Percentiles rank a stretch among this genome's conserved stretches.
These are phyloP conservation scores for Pichia sp. DNA, from an alignment of 1,139 yeast species.

Conservation along the genomic window DNA sequence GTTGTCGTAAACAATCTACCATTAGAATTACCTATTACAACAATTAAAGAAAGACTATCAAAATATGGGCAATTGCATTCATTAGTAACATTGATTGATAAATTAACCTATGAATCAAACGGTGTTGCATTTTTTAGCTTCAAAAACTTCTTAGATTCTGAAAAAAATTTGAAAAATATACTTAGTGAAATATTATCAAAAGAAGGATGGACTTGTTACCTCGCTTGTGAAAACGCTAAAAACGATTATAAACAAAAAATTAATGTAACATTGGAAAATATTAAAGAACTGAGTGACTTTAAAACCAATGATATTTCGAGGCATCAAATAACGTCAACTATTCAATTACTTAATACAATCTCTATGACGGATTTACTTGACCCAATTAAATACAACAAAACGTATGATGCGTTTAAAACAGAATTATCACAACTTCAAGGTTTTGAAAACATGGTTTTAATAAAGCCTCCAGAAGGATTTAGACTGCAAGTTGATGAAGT, in stretches of 20 bases:
- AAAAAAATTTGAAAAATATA: conserved; percentile 17
- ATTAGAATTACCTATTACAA: conserved; percentile 32
- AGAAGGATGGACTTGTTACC: conserved; percentile 29
- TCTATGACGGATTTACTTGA: conserved; percentile 61
- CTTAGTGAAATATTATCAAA: conserved; percentile 18
- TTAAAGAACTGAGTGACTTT: conserved; percentile 15
- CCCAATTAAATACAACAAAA: no score
- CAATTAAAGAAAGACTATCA: conserved; percentile 32
- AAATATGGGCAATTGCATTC: conserved; percentile 35
- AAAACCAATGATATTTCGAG: conserved; percentile 14
- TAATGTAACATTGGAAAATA: conserved; percentile 17
- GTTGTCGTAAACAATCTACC: conserved; percentile 39
- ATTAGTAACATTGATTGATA: conserved; percentile 32
- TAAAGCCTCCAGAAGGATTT: conserved; percentile 54
- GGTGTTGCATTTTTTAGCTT: conserved; percentile 43
- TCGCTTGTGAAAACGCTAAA: conserved; percentile 30
- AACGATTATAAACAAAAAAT: conserved; percentile 24
- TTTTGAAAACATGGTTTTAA: conserved; percentile 54
- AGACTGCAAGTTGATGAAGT: conserved; percentile 36
- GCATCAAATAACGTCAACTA: conserved; percentile 46
- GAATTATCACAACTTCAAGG: conserved; percentile 51
- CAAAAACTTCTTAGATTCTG: conserved; percentile 27
- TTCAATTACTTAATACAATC: conserved; percentile 61
- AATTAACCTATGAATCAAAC: conserved; percentile 32
- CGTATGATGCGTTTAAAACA: conserved; percentile 37